Evolutionary conservation across 768 basidiomycete species (phyloP).

Genomic region (Russula lepida): DNA sequence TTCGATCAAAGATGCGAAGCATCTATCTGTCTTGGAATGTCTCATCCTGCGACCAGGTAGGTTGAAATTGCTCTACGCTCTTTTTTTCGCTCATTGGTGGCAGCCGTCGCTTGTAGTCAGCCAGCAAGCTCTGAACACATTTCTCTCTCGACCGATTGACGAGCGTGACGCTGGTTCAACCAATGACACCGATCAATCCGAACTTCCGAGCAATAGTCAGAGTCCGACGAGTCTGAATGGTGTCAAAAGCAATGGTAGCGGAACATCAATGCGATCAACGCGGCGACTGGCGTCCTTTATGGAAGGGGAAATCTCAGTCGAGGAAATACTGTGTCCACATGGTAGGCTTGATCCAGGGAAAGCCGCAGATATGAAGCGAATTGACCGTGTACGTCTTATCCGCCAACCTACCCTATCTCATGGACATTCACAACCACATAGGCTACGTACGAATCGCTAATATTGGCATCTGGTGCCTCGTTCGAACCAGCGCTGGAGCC

Average conservation of each 20-base stretch:
- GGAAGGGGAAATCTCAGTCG: constrained; percentile 30
- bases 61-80: constrained; percentile 3
- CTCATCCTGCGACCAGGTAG: constrained; percentile 40
- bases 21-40: constrained; percentile 61
- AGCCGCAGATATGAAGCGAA: constrained; percentile 56
- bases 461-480: constrained; percentile 28
- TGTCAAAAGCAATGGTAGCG: neutral
- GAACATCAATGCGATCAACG: neutral
- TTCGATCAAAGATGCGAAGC: constrained; percentile 45
- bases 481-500: constrained; percentile 43
- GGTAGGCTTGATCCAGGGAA: constrained; percentile 52
- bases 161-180: neutral
- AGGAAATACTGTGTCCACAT: constrained; percentile 56
- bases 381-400: constrained; percentile 40
- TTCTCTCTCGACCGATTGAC: constrained; percentile 14
- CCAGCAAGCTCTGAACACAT: constrained; percentile 49
- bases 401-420: neutral
- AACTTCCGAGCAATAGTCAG: neutral
- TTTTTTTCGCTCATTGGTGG: neutral
- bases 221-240: constrained; percentile 1
- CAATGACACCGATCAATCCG: neutral
- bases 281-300: constrained; percentile 26
- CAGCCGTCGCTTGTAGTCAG: constrained; percentile 55
- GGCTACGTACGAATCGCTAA: constrained; percentile 39
- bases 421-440: constrained; percentile 23